These are phyloP conservation scores for Penicillium frequentans DNA, from an alignment of 2,329 filamentous ascomycete species.

Conservation along the genomic window DNA sequence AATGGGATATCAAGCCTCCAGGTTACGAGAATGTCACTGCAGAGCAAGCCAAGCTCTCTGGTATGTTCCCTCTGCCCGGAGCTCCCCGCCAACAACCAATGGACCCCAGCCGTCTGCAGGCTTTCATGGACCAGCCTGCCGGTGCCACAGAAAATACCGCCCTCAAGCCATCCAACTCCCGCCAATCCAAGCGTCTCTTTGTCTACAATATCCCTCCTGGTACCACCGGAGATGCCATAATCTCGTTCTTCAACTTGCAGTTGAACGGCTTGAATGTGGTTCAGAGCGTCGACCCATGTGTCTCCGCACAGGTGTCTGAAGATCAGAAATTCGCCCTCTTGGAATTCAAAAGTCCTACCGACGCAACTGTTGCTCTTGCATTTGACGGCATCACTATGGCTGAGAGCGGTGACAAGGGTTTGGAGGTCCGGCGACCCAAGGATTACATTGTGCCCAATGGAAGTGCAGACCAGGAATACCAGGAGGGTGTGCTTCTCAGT, in stretches of 20 bases:
- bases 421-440: slow-evolving; percentile 83
- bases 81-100: slow-evolving; percentile 93
- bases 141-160: slow-evolving; percentile 68
- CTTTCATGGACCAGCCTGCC: slow-evolving; percentile 89
- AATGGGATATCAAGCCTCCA: slow-evolving; percentile 99
- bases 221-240: slow-evolving; percentile 72
- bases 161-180: slow-evolving; percentile 87
- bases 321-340: slow-evolving; percentile 80
- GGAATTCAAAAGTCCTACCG: slow-evolving; percentile 84
- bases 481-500: slow-evolving; percentile 74
- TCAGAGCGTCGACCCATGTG: slow-evolving; percentile 78
- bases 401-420: slow-evolving; percentile 60
- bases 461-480: slow-evolving; percentile 69
- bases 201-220: slow-evolving; percentile 76
- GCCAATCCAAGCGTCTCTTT: slow-evolving; percentile 90
- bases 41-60: slow-evolving; percentile 95
- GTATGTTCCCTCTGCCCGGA: slow-evolving; percentile 92
- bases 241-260: slow-evolving; percentile 92
- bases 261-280: slow-evolving; percentile 95
- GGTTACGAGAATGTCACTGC: slow-evolving; percentile 98
- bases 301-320: slow-evolving; percentile 76
- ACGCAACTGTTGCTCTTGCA: slow-evolving; percentile 88
- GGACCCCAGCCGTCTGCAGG: slow-evolving; percentile 90
- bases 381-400: slow-evolving; percentile 89
- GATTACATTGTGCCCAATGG: slow-evolving; percentile 92